A percentile compares a stretch with the other conserved stretches of the same genome.
These are phyloP conservation scores for Pleoardoris graminearum DNA, from an alignment of 2,329 filamentous ascomycete genomes.

Conservation along the genomic window DNA sequence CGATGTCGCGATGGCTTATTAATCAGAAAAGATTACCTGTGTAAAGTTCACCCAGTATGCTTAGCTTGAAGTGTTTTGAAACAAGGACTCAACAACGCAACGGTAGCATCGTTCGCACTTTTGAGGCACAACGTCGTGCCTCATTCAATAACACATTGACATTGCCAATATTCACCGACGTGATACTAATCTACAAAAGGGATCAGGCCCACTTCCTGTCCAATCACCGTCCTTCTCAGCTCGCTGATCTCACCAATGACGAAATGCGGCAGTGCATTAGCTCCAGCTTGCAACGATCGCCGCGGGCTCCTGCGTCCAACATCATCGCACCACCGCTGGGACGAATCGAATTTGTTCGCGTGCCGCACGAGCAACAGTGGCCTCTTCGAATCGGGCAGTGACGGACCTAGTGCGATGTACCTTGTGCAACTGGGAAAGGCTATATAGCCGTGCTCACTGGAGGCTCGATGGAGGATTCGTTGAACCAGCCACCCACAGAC, in stretches of 20 bases:
- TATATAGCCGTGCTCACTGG: not conserved
- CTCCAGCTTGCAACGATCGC: slow-evolving; percentile 1
- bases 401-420: not conserved
- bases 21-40: no score
- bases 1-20: no score
- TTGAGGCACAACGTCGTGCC: not conserved
- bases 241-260: slow-evolving; percentile 3
- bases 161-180: not conserved
- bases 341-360: slow-evolving; percentile 1
- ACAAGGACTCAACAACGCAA: no score
- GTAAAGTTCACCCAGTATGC: no score
- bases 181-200: not conserved
- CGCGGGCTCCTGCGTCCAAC: not conserved
- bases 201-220: not conserved
- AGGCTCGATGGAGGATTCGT: not conserved
- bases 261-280: slow-evolving; percentile 3
- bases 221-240: not conserved
- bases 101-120: not conserved
- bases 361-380: slow-evolving; percentile 4
- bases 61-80: no score
- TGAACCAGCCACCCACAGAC: slow-evolving; percentile 1
- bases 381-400: not conserved
- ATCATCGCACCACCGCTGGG: slow-evolving; percentile 2
- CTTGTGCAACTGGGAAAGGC: not conserved
- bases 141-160: not conserved